A percentile compares a stretch with the other conserved stretches of the same genome.
Evolutionary conservation across 2,329 filamentous ascomycete species (phyloP).

Genomic region (Aspergillus brunneoviolaceus): DNA sequence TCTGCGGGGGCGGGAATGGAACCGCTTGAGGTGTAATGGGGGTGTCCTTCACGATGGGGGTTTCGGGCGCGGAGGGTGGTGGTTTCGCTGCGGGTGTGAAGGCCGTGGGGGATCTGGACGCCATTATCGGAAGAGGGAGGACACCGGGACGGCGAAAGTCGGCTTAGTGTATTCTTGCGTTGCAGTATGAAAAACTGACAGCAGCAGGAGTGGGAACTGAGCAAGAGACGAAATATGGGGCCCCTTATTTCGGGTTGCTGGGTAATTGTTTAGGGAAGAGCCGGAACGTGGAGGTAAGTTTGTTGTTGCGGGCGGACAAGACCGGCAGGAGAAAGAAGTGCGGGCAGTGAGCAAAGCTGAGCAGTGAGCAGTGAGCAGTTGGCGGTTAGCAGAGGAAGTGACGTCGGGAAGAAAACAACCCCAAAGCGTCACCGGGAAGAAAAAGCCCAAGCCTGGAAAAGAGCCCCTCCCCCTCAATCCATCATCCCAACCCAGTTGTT

Average conservation of each 20-base stretch:
- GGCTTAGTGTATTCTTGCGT: background rate
- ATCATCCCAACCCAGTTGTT: conserved; percentile 3
- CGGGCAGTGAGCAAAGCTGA: background rate
- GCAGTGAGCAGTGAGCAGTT: too few relatives aligned
- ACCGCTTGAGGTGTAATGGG: conserved; percentile 48
- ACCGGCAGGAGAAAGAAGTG: conserved; percentile 13
- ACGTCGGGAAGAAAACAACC: conserved; percentile 32
- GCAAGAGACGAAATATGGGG: conserved; percentile 1
- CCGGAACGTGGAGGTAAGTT: conserved; percentile 24
- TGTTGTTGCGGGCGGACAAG: conserved; percentile 12
- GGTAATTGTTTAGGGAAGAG: conserved; percentile 37
- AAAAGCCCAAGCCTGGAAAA: background rate
- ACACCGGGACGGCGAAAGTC: background rate
- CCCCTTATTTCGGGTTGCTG: conserved; percentile 10
- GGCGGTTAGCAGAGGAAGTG: conserved; percentile 17
- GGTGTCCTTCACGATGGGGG: conserved; percentile 31
- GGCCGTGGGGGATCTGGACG: conserved; percentile 34
- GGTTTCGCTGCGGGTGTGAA: conserved; percentile 46
- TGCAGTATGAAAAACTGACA: background rate
- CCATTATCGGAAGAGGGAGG: conserved; percentile 29
- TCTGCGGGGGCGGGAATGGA: conserved; percentile 71
- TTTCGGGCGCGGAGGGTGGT: conserved; percentile 35
- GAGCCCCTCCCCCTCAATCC: conserved; percentile 27
- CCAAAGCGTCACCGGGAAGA: conserved; percentile 37
- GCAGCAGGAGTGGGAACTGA: conserved; percentile 3